Evolutionary conservation across 331 rosid genomes (phyloP).

Genomic region (Erythrophleum ivorense): DNA sequence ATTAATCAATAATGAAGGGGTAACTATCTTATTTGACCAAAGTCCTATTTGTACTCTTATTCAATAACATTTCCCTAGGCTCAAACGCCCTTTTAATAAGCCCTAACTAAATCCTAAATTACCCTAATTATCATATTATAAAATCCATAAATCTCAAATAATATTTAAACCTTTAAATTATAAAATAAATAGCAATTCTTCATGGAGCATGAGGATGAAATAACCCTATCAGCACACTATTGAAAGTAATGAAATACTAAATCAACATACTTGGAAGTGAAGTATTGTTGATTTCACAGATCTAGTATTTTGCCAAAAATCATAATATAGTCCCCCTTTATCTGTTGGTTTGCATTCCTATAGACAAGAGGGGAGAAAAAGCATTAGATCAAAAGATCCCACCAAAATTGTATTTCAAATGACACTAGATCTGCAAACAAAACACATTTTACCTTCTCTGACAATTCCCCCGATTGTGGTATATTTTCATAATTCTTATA

Average conservation of each 20-base stretch:
- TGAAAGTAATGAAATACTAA: neutral
- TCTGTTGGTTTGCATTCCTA: constrained; percentile 67
- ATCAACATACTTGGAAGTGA: constrained; percentile 64
- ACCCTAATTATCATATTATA: neutral
- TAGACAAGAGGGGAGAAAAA: constrained; percentile 22
- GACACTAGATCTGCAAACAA: neutral
- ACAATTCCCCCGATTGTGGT: constrained; percentile 68
- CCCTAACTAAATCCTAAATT: too few species aligned
- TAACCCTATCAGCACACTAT: constrained; percentile 13
- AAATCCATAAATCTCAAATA: neutral
- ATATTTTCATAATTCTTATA: constrained; percentile 82
- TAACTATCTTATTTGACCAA: too few species aligned
- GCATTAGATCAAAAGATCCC: constrained; percentile 12
- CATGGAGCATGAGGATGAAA: neutral
- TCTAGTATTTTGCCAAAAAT: constrained; percentile 71
- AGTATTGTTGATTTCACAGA: constrained; percentile 83
- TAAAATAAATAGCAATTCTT: neutral
- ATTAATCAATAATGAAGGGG: too few species aligned
- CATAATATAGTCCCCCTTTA: constrained; percentile 63
- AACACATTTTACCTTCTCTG: constrained; percentile 59
- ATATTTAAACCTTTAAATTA: too few species aligned
- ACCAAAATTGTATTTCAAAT: constrained; percentile 27
- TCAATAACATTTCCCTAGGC: too few species aligned
- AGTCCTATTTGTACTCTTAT: too few species aligned
- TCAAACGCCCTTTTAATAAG: too few species aligned